Evolutionary conservation across 2,329 filamentous ascomycete genomes (phyloP).

Genomic region (Cercospora sesami): DNA sequence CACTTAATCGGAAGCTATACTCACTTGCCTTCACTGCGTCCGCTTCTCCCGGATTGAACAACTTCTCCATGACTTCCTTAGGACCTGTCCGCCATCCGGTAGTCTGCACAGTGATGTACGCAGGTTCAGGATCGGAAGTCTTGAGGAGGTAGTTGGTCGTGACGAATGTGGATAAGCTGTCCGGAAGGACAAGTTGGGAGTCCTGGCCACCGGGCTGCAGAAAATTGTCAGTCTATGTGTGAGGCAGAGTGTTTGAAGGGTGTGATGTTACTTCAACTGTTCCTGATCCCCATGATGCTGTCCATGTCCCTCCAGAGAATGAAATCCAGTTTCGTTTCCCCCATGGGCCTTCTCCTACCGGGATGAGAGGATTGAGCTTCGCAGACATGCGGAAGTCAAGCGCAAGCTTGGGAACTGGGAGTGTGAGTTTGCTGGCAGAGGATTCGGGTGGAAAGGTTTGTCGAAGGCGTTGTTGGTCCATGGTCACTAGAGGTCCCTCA

Average conservation of each 20-base stretch:
- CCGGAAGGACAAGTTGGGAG: conserved; percentile 23
- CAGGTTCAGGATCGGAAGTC: conserved; percentile 20
- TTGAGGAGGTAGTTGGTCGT: conserved; percentile 25
- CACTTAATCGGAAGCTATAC: conserved; percentile 20
- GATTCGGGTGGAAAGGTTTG: background rate
- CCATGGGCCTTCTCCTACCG: conserved; percentile 49
- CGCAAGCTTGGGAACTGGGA: conserved; percentile 51
- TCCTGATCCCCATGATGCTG: conserved; percentile 54
- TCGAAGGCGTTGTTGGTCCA: conserved; percentile 18
- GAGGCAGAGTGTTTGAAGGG: background rate
- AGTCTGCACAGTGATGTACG: conserved; percentile 26
- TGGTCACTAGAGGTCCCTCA: background rate
- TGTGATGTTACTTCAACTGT: conserved; percentile 38
- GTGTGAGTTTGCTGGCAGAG: conserved; percentile 15
- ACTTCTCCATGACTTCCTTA: conserved; percentile 21
- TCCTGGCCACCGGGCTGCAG: conserved; percentile 25
- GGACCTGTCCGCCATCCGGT: conserved; percentile 26
- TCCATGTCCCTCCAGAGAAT: conserved; percentile 54
- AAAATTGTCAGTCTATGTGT: background rate
- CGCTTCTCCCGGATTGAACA: conserved; percentile 23
- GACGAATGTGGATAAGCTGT: conserved; percentile 20
- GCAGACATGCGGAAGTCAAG: conserved; percentile 57
- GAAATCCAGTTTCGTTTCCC: conserved; percentile 55
- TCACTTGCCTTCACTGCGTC: conserved; percentile 24
- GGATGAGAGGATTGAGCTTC: conserved; percentile 53